Conservation (phyloP, 2,329 filamentous ascomycete species). For the Penicillium rolfsii region DNA sequence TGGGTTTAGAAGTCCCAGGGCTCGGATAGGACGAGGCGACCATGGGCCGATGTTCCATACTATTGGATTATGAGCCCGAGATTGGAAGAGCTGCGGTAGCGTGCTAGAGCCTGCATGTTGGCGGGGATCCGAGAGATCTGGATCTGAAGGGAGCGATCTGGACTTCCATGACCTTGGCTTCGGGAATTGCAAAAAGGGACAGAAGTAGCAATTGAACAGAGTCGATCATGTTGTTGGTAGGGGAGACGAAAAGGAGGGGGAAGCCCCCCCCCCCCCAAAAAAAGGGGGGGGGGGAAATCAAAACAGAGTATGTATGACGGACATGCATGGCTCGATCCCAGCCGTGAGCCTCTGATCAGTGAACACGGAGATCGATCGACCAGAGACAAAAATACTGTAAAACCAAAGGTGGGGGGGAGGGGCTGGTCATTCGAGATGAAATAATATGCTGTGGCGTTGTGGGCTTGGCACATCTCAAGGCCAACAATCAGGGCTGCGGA, state of each 20-base stretch:
- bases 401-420: constrained; percentile 4
- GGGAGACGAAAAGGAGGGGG: neutral
- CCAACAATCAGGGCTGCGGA: neutral
- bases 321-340: constrained; percentile 23
- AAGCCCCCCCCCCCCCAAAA: too few relatives aligned
- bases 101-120: constrained; percentile 1
- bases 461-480: constrained; percentile 11
- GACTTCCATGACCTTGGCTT: neutral
- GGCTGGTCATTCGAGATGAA: constrained; percentile 12
- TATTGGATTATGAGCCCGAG: neutral
- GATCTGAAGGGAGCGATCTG: neutral
- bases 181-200: neutral
- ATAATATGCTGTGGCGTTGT: constrained; percentile 20
- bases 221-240: neutral
- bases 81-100: neutral
- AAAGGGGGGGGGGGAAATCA: neutral
- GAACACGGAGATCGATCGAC: constrained; percentile 29
- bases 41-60: constrained; percentile 3
- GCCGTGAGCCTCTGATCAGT: constrained; percentile 27
- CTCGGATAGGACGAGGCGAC: neutral
- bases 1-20: neutral
- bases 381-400: constrained; percentile 10
- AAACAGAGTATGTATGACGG: constrained; percentile 2
- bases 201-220: neutral
- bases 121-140: neutral